Percentiles rank a stretch among this genome's conserved stretches.
These are phyloP conservation scores for Sclerotiophoma versabilis DNA, from an alignment of 2,329 filamentous ascomycete genomes.

Conservation along the genomic window DNA sequence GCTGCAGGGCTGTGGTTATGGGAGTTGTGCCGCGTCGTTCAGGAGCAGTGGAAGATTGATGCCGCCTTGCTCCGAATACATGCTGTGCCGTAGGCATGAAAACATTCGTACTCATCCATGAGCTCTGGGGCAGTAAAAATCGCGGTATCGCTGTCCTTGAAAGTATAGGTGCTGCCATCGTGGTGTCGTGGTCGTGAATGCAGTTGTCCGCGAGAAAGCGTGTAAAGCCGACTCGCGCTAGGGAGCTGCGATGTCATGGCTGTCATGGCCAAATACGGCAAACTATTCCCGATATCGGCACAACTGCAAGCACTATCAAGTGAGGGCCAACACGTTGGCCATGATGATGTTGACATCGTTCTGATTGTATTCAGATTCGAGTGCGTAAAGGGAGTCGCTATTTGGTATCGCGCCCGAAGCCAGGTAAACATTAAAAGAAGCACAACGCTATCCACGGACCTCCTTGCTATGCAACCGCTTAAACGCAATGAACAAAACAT, in stretches of 20 bases:
- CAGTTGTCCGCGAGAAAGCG: slow-evolving; percentile 14
- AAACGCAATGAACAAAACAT: slow-evolving; percentile 15
- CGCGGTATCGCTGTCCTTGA: slow-evolving; percentile 45
- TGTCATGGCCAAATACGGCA: slow-evolving; percentile 32
- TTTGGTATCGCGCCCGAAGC: not conserved
- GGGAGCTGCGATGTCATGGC: slow-evolving; percentile 12
- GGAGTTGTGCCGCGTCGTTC: slow-evolving; percentile 20
- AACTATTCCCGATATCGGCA: slow-evolving; percentile 23
- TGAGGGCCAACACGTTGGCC: too few relatives aligned
- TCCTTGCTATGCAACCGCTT: slow-evolving; percentile 35
- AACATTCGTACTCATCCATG: slow-evolving; percentile 39
- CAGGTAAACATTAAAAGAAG: not conserved
- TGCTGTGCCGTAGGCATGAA: slow-evolving; percentile 29
- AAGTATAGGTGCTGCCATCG: slow-evolving; percentile 35
- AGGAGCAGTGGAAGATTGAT: slow-evolving; percentile 21
- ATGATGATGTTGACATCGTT: too few relatives aligned
- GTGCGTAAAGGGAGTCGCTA: not conserved
- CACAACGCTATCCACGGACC: not conserved
- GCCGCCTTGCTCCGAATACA: slow-evolving; percentile 25
- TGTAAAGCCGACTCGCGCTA: slow-evolving; percentile 11
- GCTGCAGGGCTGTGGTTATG: slow-evolving; percentile 16
- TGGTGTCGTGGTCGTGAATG: slow-evolving; percentile 26
- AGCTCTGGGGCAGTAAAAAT: slow-evolving; percentile 48
- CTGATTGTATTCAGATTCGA: too few relatives aligned
- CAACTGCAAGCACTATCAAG: too few relatives aligned